phyloP scores from a whole-genome alignment of 148 eudicot genomes.

The Amaranthus cruentus region DNA sequence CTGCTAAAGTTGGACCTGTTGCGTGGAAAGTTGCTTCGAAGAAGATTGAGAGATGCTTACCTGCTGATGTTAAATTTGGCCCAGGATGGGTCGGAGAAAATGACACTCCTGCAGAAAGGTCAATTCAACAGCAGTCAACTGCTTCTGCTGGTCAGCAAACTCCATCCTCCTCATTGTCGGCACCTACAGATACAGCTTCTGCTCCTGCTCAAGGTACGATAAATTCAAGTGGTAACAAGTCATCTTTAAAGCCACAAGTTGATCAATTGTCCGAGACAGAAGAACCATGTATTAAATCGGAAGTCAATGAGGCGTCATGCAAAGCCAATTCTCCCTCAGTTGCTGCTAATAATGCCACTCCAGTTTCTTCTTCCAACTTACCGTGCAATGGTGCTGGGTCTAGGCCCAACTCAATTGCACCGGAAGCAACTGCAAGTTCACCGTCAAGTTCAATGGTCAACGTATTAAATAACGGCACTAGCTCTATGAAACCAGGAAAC shows the following conservation, averaged over 20 bases:
- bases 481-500: slow-evolving; percentile 2
- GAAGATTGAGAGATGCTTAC: slow-evolving; percentile 55
- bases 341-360: background rate
- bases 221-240: slow-evolving; percentile 10
- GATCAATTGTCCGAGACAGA: slow-evolving; percentile 4
- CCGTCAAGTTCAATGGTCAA: slow-evolving; percentile 9
- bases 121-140: slow-evolving; percentile 16
- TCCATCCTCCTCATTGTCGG: slow-evolving; percentile 9
- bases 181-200: slow-evolving; percentile 16
- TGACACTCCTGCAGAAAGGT: slow-evolving; percentile 23
- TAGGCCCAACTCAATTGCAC: background rate
- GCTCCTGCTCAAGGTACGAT: slow-evolving; percentile 9
- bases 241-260: slow-evolving; percentile 11
- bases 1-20: slow-evolving; percentile 74
- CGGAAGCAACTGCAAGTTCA: slow-evolving; percentile 16
- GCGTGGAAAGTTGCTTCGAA: slow-evolving; percentile 73
- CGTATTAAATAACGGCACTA: slow-evolving; percentile 7
- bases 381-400: slow-evolving; percentile 9
- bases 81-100: slow-evolving; percentile 79
- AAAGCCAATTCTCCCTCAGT: slow-evolving; percentile 8
- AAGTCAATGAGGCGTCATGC: slow-evolving; percentile 4
- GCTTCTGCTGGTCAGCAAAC: slow-evolving; percentile 16
- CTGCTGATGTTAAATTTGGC: slow-evolving; percentile 62
- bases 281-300: slow-evolving; percentile 16
- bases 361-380: slow-evolving; percentile 10